phyloP scores from a whole-genome alignment of 78 protist species.

The Dictyostelium brefeldianum region DNA sequence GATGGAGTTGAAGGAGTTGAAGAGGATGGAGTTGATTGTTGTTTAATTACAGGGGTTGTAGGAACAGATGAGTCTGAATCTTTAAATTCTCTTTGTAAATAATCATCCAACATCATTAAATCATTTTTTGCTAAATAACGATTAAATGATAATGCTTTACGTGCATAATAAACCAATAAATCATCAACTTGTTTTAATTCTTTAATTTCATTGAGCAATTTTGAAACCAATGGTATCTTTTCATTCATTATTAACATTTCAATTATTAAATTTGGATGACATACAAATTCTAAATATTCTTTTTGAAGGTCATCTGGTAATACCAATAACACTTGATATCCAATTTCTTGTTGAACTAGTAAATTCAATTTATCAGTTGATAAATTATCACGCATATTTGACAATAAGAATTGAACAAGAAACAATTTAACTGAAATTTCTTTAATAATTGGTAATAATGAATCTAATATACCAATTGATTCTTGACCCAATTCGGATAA shows the following conservation, averaged over 20 bases:
- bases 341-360: conserved; percentile 41
- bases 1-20: background rate
- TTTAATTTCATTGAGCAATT: conserved; percentile 39
- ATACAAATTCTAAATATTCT: conserved; percentile 17
- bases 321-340: conserved; percentile 39
- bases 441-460: conserved; percentile 22
- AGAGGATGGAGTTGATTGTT: background rate
- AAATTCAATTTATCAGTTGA: conserved; percentile 1
- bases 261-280: conserved; percentile 48
- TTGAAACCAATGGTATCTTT: conserved; percentile 72
- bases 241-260: conserved; percentile 82
- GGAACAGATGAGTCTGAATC: background rate
- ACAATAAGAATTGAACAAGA: conserved; percentile 73
- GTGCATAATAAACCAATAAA: conserved; percentile 31
- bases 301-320: conserved; percentile 46
- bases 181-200: conserved; percentile 62
- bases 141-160: conserved; percentile 71
- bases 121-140: conserved; percentile 66
- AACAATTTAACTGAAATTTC: conserved; percentile 59
- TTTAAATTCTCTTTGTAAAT: conserved; percentile 6
- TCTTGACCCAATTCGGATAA: conserved; percentile 51
- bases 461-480: conserved; percentile 8
- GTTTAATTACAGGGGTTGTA: background rate
- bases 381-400: conserved; percentile 32
- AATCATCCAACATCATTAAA: conserved; percentile 45